Conservation (phyloP, 2,329 filamentous ascomycete genomes). For the Pseudogymnoascus sp. region DNA sequence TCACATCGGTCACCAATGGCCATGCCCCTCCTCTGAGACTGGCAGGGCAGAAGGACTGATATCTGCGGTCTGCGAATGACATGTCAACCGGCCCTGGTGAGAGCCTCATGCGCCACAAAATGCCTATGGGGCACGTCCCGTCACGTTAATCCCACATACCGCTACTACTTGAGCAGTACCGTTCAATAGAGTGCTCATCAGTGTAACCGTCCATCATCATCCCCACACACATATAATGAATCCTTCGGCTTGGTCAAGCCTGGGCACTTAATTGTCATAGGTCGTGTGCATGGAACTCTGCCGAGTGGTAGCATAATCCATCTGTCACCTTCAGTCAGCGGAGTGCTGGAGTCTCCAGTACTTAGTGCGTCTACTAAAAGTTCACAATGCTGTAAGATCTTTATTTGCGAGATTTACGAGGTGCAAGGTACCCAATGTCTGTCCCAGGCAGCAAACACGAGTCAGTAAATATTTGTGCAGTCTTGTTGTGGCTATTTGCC, state of each 20-base stretch:
- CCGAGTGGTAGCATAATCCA: too few species aligned
- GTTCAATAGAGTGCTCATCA: background rate
- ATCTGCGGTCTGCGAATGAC: background rate
- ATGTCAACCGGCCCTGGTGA: background rate
- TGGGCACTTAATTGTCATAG: background rate
- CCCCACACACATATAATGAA: background rate
- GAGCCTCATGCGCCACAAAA: constrained; percentile 5
- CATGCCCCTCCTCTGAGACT: background rate
- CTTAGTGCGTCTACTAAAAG: background rate
- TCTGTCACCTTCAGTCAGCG: background rate
- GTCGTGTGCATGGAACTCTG: background rate
- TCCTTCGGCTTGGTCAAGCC: background rate
- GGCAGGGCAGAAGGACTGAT: background rate
- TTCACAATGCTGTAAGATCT: background rate
- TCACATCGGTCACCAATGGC: background rate
- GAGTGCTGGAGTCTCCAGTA: background rate
- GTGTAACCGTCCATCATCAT: background rate
- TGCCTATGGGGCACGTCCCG: background rate
- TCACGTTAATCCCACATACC: background rate
- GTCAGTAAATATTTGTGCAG: background rate
- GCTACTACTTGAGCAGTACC: background rate
- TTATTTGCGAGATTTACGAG: background rate
- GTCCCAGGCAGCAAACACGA: background rate
- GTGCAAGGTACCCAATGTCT: background rate
- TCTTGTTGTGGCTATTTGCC: background rate